Evolutionary conservation across 805 yeast species (phyloP).

Genomic region (Spathaspora sp.): DNA sequence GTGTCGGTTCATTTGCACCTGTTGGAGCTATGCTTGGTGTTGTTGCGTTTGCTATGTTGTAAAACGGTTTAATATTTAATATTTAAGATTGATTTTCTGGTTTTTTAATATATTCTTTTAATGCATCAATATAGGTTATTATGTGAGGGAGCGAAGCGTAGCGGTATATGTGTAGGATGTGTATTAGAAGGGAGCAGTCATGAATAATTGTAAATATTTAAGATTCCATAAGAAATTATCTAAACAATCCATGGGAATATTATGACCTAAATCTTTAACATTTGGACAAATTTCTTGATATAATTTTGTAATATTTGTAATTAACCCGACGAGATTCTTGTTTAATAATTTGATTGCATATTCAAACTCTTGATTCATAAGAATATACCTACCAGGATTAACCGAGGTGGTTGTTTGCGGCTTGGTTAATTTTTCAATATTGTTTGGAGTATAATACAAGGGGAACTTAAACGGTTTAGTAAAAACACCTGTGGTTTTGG

Average conservation of each 20-base stretch:
- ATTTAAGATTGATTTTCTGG: conserved; percentile 1
- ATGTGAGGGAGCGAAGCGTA: too few species aligned
- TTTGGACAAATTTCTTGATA: conserved; percentile 4
- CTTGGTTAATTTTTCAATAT: conserved; percentile 14
- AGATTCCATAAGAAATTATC: conserved; percentile 41
- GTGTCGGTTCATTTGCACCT: conserved; percentile 11
- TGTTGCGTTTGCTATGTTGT: conserved; percentile 31
- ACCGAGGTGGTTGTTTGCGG: conserved; percentile 1
- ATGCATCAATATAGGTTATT: not conserved
- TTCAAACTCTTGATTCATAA: conserved; percentile 26
- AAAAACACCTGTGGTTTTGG: not conserved
- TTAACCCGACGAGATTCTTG: conserved; percentile 24
- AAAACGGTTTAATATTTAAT: conserved; percentile 5
- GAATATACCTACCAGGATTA: conserved; percentile 2
- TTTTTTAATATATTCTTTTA: not conserved
- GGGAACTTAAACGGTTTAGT: conserved; percentile 17
- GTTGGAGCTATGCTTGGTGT: conserved; percentile 33
- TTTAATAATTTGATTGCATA: conserved; percentile 28
- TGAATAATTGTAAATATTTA: conserved; percentile 30
- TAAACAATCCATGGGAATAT: conserved; percentile 33
- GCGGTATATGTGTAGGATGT: too few species aligned
- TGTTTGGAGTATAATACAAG: conserved; percentile 21
- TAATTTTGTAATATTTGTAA: conserved; percentile 17
- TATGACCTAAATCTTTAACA: not conserved
- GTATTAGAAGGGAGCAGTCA: conserved; percentile 21